Base-by-base conservation (phyloP, 441 rosid species). In the Erysimum cheiri region DNA sequence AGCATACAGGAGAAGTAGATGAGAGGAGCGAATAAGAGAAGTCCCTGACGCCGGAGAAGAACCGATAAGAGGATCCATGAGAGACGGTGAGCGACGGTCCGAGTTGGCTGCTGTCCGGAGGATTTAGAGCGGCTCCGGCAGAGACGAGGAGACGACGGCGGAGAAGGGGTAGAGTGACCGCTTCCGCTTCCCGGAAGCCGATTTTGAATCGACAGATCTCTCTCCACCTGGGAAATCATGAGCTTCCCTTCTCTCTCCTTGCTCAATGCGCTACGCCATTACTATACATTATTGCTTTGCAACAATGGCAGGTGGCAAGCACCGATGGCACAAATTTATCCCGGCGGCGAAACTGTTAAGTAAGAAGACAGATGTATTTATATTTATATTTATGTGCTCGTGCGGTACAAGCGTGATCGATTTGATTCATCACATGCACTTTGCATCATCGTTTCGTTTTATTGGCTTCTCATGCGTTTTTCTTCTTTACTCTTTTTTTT, bases 111-210 rank as follows among this genome's bases (percentile, higher is more conserved):
- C 29, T 77, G 26, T 67, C 78, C 74, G 82, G 72, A 40, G 80
- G 60, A 75, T 65, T 88, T 87, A 31, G 86, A 81, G 28, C 86
- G 86, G 41, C 79, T 67, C 68, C 93, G 92, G 83, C 82, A 88
- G 97, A 15, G 97, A 94, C 83, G 82, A 17, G 98, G 98, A 22
- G 99, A 90, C 14, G 85, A 80, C 5, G 96, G 98, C n/a, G 98
- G 97, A 3, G 99, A 90, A 1, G 98, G 97, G 5, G 92, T 84
- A 11, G 83, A 68, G 88, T 85, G 93, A 82, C 90, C 95, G 87
- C 90, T 88, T 80, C 85, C 84, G n/a, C n/a, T n/a, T n/a, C n/a
- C n/a, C 36, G 97, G 90, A 62, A 88, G 70, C 73, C 97, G 82
- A 64, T 61, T 90, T 82, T 84, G 87, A 67, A 43, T 46, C 47